Evolutionary conservation across 192 early-diverging fungal species (phyloP).

Genomic region (Podila epigama): DNA sequence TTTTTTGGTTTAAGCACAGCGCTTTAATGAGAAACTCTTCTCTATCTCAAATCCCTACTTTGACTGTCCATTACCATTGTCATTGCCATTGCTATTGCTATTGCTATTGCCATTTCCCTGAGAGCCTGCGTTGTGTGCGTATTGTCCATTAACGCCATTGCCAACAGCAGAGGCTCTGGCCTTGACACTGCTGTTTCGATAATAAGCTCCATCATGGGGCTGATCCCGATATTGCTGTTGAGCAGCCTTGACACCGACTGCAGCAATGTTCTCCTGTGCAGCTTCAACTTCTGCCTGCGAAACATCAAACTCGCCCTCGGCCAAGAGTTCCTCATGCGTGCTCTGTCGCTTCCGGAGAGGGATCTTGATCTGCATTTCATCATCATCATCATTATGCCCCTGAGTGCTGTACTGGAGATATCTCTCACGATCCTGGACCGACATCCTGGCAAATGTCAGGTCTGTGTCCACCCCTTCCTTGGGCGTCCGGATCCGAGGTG

Average conservation of each 20-base stretch:
- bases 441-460: constrained; percentile 45
- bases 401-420: constrained; percentile 41
- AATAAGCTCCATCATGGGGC: not conserved
- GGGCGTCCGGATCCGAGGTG: constrained; percentile 68
- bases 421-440: constrained; percentile 30
- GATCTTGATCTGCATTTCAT: not conserved
- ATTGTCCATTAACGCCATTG: constrained; percentile 27
- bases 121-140: not conserved
- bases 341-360: not conserved
- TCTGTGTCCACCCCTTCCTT: constrained; percentile 40
- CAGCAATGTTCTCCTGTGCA: constrained; percentile 16
- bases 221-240: constrained; percentile 32
- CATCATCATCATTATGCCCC: constrained; percentile 36
- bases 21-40: not conserved
- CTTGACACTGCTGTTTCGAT: not conserved
- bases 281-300: constrained; percentile 9
- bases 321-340: not conserved
- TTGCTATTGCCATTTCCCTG: not conserved
- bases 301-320: constrained; percentile 5
- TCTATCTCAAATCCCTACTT: not conserved
- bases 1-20: no score
- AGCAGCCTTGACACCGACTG: constrained; percentile 4
- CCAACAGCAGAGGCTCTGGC: constrained; percentile 1
- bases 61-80: constrained; percentile 9
- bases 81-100: not conserved